Percentiles rank a stretch among this genome's conserved stretches.
These are phyloP conservation scores for Francoa sonchifolia DNA, from an alignment of 441 rosid species.

Conservation along the genomic window DNA sequence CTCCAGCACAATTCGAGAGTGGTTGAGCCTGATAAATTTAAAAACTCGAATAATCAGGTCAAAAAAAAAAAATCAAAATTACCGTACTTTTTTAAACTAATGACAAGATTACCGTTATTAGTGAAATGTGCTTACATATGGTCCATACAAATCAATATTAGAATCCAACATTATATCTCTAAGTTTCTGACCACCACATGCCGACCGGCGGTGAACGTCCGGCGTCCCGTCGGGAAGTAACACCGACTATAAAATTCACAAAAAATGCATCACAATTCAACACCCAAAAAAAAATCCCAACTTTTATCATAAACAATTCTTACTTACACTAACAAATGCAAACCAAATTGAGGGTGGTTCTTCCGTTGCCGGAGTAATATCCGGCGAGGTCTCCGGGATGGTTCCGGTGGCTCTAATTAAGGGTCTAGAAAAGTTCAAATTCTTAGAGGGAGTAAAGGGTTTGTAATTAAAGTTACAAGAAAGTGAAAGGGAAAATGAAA, in stretches of 20 bases:
- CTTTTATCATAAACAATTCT: neutral
- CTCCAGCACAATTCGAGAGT: conserved; percentile 73
- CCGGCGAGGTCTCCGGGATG: conserved; percentile 24
- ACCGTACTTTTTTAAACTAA: neutral
- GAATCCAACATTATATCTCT: conserved; percentile 76
- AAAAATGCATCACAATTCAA: neutral
- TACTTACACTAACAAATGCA: conserved; percentile 38
- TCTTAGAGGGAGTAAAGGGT: conserved; percentile 8
- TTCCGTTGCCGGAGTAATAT: conserved; percentile 14
- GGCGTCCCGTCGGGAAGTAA: conserved; percentile 83
- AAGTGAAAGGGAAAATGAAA: conserved; percentile 23
- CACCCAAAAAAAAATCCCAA: neutral
- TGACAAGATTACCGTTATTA: neutral
- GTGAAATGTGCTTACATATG: conserved; percentile 42
- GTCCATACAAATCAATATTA: conserved; percentile 76
- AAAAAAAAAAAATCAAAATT: neutral
- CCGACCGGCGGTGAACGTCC: conserved; percentile 57
- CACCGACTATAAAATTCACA: conserved; percentile 55
- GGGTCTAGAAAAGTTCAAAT: conserved; percentile 12
- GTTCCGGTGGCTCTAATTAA: conserved; percentile 41
- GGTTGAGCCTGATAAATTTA: conserved; percentile 41
- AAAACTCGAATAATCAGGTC: neutral
- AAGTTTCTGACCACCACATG: conserved; percentile 71
- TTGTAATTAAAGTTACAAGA: conserved; percentile 12
- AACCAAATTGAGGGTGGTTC: conserved; percentile 52